These are phyloP conservation scores for Leccinum longicurvipes DNA, from an alignment of 768 basidiomycete species.

Conservation along the genomic window DNA sequence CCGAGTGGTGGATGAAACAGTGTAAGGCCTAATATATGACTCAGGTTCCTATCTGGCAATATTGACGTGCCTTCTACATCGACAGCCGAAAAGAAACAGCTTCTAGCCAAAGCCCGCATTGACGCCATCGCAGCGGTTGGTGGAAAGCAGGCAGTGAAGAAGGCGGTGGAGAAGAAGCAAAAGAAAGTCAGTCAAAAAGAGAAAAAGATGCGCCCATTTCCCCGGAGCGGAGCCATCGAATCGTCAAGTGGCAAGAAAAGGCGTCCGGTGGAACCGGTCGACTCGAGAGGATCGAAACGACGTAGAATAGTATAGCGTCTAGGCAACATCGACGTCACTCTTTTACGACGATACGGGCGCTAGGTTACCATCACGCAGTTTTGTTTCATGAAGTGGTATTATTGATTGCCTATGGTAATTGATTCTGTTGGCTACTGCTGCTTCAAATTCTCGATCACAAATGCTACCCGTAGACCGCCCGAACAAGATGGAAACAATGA, in stretches of 20 bases:
- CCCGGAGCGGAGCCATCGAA: constrained; percentile 21
- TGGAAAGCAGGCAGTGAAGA: constrained; percentile 79
- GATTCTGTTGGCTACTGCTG: constrained; percentile 26
- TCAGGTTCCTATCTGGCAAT: background rate
- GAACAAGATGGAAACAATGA: constrained; percentile 28
- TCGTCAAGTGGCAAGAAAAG: constrained; percentile 12
- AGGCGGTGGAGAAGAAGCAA: constrained; percentile 85
- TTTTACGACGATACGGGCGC: background rate
- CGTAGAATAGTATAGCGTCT: constrained; percentile 16
- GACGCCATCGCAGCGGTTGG: constrained; percentile 75
- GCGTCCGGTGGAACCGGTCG: constrained; percentile 12
- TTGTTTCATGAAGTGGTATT: constrained; percentile 18
- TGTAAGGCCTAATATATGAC: constrained; percentile 42
- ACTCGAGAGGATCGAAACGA: constrained; percentile 20
- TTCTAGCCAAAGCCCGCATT: constrained; percentile 72
- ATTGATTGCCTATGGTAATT: constrained; percentile 29
- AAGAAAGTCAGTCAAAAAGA: constrained; percentile 86
- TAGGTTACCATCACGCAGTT: background rate
- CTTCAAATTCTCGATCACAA: constrained; percentile 25
- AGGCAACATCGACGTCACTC: background rate
- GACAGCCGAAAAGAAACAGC: constrained; percentile 73
- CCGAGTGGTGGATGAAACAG: constrained; percentile 81
- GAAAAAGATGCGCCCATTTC: constrained; percentile 78
- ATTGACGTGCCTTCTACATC: background rate
- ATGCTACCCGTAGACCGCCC: constrained; percentile 19